A percentile compares a stretch with the other conserved stretches of the same genome.
These are phyloP conservation scores for Cronartium ribicola DNA, from an alignment of 1,284 basidiomycete genomes.

Conservation along the genomic window DNA sequence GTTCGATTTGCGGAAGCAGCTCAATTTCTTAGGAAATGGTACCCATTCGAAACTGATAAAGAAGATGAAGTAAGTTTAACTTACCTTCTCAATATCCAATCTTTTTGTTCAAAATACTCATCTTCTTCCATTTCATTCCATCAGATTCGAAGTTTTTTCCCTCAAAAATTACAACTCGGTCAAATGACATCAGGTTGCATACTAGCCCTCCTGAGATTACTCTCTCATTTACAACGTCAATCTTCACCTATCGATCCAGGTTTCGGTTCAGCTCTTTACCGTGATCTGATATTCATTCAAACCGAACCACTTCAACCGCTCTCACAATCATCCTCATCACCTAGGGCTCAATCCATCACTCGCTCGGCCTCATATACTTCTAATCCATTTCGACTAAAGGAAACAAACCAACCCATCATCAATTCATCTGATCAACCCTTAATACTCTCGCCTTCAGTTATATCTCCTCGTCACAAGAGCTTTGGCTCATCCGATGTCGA, in stretches of 20 bases:
- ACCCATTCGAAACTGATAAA: constrained; percentile 21
- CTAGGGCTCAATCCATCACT: neutral
- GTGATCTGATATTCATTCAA: constrained; percentile 32
- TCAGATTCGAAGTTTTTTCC: constrained; percentile 39
- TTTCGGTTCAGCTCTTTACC: neutral
- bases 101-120: too few relatives aligned
- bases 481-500: constrained; percentile 5
- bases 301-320: constrained; percentile 19
- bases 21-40: constrained; percentile 29
- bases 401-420: neutral
- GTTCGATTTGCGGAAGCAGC: constrained; percentile 31
- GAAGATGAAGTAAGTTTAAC: constrained; percentile 33
- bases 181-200: constrained; percentile 26
- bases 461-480: neutral
- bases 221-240: constrained; percentile 15
- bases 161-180: constrained; percentile 36
- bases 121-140: neutral
- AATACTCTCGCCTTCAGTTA: neutral
- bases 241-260: neutral
- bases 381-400: constrained; percentile 5
- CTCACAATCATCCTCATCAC: neutral
- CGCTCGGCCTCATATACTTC: neutral
- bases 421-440: neutral
- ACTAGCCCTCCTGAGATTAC: constrained; percentile 22
- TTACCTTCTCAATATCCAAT: neutral